These are phyloP conservation scores for Ascoidea asiatica DNA, from an alignment of 805 yeast genomes.

Conservation along the genomic window DNA sequence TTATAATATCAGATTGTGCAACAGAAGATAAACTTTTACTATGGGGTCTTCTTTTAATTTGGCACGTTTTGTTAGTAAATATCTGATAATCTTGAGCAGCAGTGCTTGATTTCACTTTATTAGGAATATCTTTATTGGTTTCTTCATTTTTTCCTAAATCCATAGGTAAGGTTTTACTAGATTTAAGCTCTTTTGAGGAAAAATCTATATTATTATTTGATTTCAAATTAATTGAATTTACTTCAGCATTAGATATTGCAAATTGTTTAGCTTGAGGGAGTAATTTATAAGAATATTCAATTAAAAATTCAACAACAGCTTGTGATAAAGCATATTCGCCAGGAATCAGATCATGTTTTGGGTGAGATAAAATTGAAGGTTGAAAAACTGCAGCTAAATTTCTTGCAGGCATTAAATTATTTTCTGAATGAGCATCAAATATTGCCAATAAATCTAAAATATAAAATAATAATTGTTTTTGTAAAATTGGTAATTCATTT, in stretches of 20 bases:
- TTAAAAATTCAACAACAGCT: conserved; percentile 75
- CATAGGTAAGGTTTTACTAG: no score
- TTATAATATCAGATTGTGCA: background rate
- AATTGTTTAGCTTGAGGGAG: conserved; percentile 28
- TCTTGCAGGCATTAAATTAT: conserved; percentile 83
- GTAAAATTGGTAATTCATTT: conserved; percentile 54
- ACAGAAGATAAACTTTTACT: background rate
- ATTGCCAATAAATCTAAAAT: conserved; percentile 75
- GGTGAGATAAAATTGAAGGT: conserved; percentile 90
- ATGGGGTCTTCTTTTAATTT: background rate
- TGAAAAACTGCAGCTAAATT: conserved; percentile 94
- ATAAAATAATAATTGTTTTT: conserved; percentile 75
- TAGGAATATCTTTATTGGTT: no score
- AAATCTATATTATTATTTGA: no score
- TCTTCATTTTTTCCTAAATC: no score
- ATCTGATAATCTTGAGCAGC: no score
- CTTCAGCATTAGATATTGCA: background rate
- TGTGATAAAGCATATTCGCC: conserved; percentile 83
- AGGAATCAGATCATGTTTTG: conserved; percentile 84
- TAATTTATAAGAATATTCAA: conserved; percentile 71
- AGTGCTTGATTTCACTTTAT: no score
- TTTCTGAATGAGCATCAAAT: conserved; percentile 65
- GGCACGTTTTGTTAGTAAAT: no score
- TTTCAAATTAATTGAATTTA: no score
- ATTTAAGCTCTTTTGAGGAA: no score